Conservation (phyloP, 2,329 filamentous ascomycete species). For the Venturia aucupariae region DNA sequence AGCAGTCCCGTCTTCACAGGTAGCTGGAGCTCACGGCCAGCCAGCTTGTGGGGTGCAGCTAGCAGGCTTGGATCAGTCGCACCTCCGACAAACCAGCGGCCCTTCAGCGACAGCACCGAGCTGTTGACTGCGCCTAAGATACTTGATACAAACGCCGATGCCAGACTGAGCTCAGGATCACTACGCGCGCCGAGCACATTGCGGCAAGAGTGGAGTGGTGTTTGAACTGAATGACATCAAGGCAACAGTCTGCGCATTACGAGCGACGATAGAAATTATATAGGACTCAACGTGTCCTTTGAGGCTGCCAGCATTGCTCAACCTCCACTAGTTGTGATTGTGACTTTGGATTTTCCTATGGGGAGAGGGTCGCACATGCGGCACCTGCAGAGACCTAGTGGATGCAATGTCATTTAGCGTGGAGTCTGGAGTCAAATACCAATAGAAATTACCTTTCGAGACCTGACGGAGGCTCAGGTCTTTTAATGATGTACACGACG, state of each 20-base stretch:
- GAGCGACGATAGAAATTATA: not conserved
- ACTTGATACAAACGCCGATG: not conserved
- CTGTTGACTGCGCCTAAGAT: conserved; percentile 1
- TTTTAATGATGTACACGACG: too few relatives aligned
- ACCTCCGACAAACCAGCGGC: not conserved
- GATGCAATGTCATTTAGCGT: not conserved
- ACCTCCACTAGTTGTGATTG: not conserved
- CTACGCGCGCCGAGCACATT: not conserved
- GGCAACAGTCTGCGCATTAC: not conserved
- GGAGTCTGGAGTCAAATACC: not conserved
- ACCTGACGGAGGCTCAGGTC: too few relatives aligned
- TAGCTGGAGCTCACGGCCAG: not conserved
- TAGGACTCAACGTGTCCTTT: not conserved
- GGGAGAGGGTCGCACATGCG: not conserved
- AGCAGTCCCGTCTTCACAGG: not conserved
- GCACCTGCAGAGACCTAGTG: not conserved
- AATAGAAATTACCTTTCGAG: too few relatives aligned
- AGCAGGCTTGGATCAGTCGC: conserved; percentile 1
- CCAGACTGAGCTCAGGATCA: not conserved
- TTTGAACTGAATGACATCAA: not conserved
- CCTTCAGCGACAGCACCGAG: not conserved
- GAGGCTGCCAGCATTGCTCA: not conserved
- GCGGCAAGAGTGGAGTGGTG: conserved; percentile 6
- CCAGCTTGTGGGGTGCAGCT: conserved; percentile 11
- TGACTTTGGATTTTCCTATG: not conserved